Base-by-base conservation (phyloP, 495 filamentous ascomycete species). In the Neurospora tetraspora region DNA sequence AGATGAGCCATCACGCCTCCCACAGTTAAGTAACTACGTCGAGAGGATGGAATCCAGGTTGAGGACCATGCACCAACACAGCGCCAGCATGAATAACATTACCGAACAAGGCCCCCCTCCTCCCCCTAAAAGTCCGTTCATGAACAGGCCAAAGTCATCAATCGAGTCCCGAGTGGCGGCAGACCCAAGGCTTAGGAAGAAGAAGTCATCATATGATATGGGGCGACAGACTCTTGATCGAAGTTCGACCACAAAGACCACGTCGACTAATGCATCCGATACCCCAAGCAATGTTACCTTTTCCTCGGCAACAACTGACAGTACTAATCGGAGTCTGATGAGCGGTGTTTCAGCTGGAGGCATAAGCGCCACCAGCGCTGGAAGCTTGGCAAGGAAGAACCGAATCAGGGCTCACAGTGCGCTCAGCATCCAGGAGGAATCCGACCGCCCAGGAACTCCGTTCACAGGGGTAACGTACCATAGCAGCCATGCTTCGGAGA, bases 291-390 rank as follows among this genome's bases (percentile, higher is more conserved):
- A 86, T 65, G 86, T 87, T n/a, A 95, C 93, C 8, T 91, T 90
- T 77, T 83, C 84, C 73, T 95, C 91, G 61, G 87, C 83, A 9
- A 91, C 88, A 76, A 96, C 94, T 0, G 88, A 91, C 70, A 87
- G 86, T 74, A 98, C 95, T 9, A 89, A 91, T 77, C 88, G 89
- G 72, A 97, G 93, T 78, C 76, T 98, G 42, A 97, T 98, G 96
- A 97, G 94, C 80, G 96, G 94, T 9, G 83, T 87, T 39, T 98
- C 95, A 61, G 96, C 96, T 2, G 91, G 94, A 18, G 94, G 88
- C 2, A 92, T 98, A 79, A 97, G 94, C 79, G 93, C 95, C 45
- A 98, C 96, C 1, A 98, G 95, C 80, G 96, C 96, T 18, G 96
- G 94, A 61, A 97, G 94, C 80, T 88, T 94, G 39, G 94, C 93